Evolutionary conservation across 73 alveolate species (phyloP).

Genomic region (Effrenium voratum): DNA sequence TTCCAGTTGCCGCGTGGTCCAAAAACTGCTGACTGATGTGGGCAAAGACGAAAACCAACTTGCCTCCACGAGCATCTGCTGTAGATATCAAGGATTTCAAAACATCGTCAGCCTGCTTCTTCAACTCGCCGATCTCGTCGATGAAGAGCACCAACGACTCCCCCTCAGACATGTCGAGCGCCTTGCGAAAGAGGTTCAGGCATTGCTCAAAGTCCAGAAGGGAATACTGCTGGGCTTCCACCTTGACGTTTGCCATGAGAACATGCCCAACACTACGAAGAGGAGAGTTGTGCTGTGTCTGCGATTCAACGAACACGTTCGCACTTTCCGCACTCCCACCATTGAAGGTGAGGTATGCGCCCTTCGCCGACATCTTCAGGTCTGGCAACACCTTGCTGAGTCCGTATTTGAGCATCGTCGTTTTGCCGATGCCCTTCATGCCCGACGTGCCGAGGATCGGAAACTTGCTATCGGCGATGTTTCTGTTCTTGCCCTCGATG

Average conservation of each 20-base stretch:
- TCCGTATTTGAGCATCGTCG: not conserved
- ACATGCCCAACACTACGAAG: not conserved
- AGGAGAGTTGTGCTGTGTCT: not conserved
- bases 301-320: not conserved
- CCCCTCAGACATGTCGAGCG: not conserved
- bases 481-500: not conserved
- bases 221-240: not conserved
- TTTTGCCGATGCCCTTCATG: slow-evolving; percentile 61
- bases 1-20: not conserved
- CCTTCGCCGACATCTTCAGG: not conserved
- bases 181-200: not conserved
- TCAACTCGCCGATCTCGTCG: slow-evolving; percentile 1
- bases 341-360: slow-evolving; percentile 3
- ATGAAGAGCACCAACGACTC: not conserved
- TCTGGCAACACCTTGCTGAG: not conserved
- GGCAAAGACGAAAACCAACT: slow-evolving; percentile 31
- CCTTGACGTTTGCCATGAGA: not conserved
- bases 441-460: slow-evolving; percentile 50
- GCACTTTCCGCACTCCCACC: not conserved
- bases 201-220: not conserved
- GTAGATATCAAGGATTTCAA: not conserved
- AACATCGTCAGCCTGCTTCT: not conserved
- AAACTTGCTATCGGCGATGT: not conserved
- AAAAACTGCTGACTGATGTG: slow-evolving; percentile 14
- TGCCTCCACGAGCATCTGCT: not conserved